phyloP scores from a whole-genome alignment of 257 asterid species.

The Haberlea rhodopensis region DNA sequence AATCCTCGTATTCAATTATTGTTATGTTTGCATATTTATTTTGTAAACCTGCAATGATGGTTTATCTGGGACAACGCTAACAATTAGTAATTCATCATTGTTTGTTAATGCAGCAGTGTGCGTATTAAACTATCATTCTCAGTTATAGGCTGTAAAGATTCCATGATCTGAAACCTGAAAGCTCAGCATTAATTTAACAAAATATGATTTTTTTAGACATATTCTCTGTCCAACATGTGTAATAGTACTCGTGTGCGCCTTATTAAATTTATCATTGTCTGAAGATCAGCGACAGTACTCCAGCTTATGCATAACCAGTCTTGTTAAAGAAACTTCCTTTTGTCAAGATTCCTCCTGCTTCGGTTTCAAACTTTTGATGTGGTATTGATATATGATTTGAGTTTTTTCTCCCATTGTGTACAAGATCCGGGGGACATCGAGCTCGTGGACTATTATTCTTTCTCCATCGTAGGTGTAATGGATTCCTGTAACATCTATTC shows the following conservation, averaged over 20 bases:
- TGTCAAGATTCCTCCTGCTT: constrained; percentile 17
- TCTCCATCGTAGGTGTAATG: neutral
- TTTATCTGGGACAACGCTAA: too few relatives aligned
- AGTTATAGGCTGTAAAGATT: constrained; percentile 2
- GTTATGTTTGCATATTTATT: too few relatives aligned
- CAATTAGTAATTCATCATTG: neutral
- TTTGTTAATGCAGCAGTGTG: neutral
- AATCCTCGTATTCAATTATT: neutral
- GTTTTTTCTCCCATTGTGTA: neutral
- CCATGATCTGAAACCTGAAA: neutral
- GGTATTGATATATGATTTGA: constrained; percentile 5
- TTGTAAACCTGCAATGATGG: too few relatives aligned
- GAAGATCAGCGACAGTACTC: neutral
- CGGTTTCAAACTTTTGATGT: neutral
- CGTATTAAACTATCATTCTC: neutral
- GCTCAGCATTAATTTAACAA: too few relatives aligned
- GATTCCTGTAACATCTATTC: neutral
- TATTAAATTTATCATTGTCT: neutral
- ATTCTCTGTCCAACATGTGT: too few relatives aligned
- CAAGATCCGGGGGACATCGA: neutral
- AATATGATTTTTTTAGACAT: too few relatives aligned
- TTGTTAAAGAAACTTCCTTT: neutral
- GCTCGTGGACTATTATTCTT: neutral
- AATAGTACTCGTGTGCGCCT: too few relatives aligned
- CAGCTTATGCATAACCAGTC: neutral